Conservation (phyloP, 2,329 filamentous ascomycete species). For the Blumeriella jaapii region DNA sequence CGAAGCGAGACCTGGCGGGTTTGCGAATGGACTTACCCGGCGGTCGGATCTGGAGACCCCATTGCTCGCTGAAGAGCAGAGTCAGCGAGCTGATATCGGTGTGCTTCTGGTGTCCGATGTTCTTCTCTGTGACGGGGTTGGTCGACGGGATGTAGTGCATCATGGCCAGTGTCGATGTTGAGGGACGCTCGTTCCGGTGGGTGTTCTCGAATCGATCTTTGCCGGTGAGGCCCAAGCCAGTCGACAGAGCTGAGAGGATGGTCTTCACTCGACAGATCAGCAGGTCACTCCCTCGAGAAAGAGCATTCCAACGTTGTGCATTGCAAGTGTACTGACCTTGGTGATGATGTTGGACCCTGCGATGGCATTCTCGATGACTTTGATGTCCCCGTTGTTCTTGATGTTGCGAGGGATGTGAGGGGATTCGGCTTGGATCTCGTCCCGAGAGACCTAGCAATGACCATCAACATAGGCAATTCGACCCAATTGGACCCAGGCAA, state of each 20-base stretch:
- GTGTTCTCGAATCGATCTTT: conserved; percentile 37
- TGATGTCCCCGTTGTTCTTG: conserved; percentile 38
- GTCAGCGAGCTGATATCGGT: conserved; percentile 45
- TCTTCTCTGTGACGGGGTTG: conserved; percentile 32
- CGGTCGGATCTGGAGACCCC: conserved; percentile 44
- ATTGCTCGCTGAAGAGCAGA: conserved; percentile 43
- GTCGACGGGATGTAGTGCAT: conserved; percentile 41
- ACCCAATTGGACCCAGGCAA: background rate
- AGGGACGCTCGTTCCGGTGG: conserved; percentile 39
- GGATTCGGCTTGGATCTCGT: conserved; percentile 37
- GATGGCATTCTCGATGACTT: conserved; percentile 38
- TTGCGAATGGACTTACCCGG: conserved; percentile 32
- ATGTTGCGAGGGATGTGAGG: conserved; percentile 36
- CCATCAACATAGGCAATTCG: background rate
- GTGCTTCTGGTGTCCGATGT: conserved; percentile 44
- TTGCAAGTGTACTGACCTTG: too few relatives aligned
- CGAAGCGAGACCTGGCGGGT: too few relatives aligned
- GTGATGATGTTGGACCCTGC: conserved; percentile 39
- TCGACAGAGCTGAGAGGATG: conserved; percentile 30
- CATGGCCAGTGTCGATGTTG: conserved; percentile 40
- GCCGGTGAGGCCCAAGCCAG: conserved; percentile 34
- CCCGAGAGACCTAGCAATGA: conserved; percentile 32
- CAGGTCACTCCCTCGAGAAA: too few relatives aligned
- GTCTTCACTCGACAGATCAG: too few relatives aligned
- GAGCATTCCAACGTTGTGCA: too few relatives aligned